Evolutionary conservation across 1,284 basidiomycete species (phyloP), one percentile per base, ranked within the genome.

Genomic region (Malassezia cuniculi): DNA sequence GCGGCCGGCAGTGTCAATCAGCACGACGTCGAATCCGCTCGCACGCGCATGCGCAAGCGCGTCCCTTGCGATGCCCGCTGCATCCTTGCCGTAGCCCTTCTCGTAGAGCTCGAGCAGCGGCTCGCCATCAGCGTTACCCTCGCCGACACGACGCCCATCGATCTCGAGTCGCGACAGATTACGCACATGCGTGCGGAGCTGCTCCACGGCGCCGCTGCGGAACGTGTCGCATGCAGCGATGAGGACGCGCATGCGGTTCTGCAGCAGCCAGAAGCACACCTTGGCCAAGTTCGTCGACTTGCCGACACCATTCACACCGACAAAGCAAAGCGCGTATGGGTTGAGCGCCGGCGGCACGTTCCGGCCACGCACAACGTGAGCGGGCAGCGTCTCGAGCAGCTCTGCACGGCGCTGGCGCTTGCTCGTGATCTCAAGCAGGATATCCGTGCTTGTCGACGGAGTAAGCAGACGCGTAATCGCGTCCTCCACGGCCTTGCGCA

Each of bases 161-260:
- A 65, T 53, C n/a, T 55, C 48, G 22, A 97, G 73, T 76, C 84
- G 82, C 34, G 85, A 79, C 47, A 99, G 70, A 69, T 99, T 99
- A 39, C 85, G 76, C 15, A 95, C 90, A 68, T 97, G 93, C 6
- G 94, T 87, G 6, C 89, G 78, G 20, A 99, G 74, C 69, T 99
- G 93, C 69, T 99, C 93, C 26, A 99, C 90, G 0, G 93, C 93
- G 21, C 93, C 93, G 60, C 83, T 85, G 75, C 89, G 74, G 74
- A 99, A 99, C 3, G 93, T 97, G 68, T 99, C 93, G 63, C 93
- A 97, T 9, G 93, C 93, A 18, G 93, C 93, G 55, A 99, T 95
- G 50, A 97, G 74, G 15, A 99, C 90, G 20, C 82, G 75, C 28
- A 90, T 70, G 7, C 81, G 80, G 62, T 99, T 97, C 70, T 97